phyloP scores from a whole-genome alignment of 1,139 yeast species.

The Geotrichum histeridarum region DNA sequence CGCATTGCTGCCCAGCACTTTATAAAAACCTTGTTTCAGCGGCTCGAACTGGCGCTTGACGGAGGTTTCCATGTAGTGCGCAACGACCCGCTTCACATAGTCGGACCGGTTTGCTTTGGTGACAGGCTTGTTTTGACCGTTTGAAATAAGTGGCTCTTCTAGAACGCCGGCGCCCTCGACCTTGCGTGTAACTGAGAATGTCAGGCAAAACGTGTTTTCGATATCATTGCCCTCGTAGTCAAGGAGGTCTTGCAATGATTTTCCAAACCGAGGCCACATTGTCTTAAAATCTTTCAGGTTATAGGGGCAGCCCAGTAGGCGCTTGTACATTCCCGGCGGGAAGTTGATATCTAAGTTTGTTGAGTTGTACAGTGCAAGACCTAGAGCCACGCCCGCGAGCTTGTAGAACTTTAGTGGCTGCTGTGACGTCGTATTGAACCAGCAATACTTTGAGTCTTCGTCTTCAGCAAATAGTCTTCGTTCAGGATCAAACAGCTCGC shows the following conservation, averaged over 20 bases:
- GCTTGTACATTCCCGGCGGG: slow-evolving; percentile 72
- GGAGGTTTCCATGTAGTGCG: slow-evolving; percentile 54
- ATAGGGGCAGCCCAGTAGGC: slow-evolving; percentile 55
- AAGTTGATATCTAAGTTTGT: slow-evolving; percentile 75
- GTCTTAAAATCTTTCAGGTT: slow-evolving; percentile 60
- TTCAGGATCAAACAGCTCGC: slow-evolving; percentile 61
- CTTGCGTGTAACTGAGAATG: slow-evolving; percentile 43
- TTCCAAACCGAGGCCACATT: slow-evolving; percentile 62
- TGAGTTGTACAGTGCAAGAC: slow-evolving; percentile 86
- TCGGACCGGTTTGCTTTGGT: slow-evolving; percentile 50
- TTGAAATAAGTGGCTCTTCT: slow-evolving; percentile 45
- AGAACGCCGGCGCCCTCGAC: slow-evolving; percentile 26
- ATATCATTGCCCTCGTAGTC: slow-evolving; percentile 46
- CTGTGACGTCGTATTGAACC: slow-evolving; percentile 55
- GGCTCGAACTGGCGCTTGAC: slow-evolving; percentile 51
- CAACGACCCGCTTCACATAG: slow-evolving; percentile 60
- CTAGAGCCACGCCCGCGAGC: slow-evolving; percentile 78
- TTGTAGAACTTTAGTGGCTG: slow-evolving; percentile 54
- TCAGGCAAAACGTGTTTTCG: slow-evolving; percentile 44
- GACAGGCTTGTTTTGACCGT: slow-evolving; percentile 55
- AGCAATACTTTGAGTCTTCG: slow-evolving; percentile 64
- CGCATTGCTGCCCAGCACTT: slow-evolving; percentile 77
- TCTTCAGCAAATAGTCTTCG: slow-evolving; percentile 45
- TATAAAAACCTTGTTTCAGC: slow-evolving; percentile 64
- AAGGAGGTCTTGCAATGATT: slow-evolving; percentile 52